These are phyloP conservation scores for Kwoniella shivajii DNA, from an alignment of 1,284 basidiomycete species.

Conservation along the genomic window DNA sequence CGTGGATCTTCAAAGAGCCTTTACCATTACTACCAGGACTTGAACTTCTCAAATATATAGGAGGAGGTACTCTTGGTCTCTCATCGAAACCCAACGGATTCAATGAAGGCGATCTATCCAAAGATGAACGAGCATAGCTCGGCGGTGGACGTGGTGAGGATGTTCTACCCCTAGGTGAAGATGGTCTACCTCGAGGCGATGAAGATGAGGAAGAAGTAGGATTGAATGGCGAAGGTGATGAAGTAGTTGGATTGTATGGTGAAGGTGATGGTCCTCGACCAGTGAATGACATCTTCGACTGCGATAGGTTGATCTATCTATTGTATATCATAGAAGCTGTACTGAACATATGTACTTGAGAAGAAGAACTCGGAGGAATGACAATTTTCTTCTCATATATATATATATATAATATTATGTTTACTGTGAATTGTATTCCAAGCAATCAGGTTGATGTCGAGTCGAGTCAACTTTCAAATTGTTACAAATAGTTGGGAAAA, in stretches of 20 bases:
- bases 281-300: no score
- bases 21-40: conserved; percentile 29
- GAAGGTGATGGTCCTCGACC: neutral
- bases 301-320: no score
- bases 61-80: conserved; percentile 43
- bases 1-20: conserved; percentile 41
- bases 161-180: conserved; percentile 7
- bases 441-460: neutral
- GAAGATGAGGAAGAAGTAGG: conserved; percentile 1
- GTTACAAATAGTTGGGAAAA: no score
- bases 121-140: conserved; percentile 36
- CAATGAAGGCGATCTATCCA: conserved; percentile 39
- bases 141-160: conserved; percentile 30
- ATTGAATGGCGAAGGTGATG: neutral
- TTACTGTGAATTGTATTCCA: no score
- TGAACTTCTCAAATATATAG: conserved; percentile 41
- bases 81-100: conserved; percentile 38
- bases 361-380: no score
- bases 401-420: no score
- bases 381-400: no score
- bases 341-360: no score
- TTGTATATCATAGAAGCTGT: no score
- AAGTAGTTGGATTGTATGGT: no score
- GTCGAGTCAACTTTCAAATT: neutral
- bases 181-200: neutral